A percentile compares a stretch with the other conserved stretches of the same genome.
These are phyloP conservation scores for Stemphylium beticola DNA, from an alignment of 2,329 filamentous ascomycete genomes.

Conservation along the genomic window DNA sequence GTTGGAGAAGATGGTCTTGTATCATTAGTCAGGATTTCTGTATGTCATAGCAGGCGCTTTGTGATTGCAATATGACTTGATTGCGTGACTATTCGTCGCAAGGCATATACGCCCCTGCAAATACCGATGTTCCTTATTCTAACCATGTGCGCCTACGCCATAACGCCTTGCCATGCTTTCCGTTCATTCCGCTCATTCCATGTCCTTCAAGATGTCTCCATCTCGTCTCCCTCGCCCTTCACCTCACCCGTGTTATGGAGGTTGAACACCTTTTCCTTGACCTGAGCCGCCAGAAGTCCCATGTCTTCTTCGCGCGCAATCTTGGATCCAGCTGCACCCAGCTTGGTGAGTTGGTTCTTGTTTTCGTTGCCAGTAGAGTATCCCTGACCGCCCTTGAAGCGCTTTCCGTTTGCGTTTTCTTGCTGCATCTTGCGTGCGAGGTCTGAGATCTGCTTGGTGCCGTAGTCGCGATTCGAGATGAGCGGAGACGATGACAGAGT, in stretches of 20 bases:
- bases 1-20: too few species aligned
- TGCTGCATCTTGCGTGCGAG: constrained; percentile 81
- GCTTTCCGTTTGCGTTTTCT: constrained; percentile 56
- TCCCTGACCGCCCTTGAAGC: constrained; percentile 31
- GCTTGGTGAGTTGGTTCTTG: constrained; percentile 60
- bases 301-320: constrained; percentile 68
- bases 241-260: constrained; percentile 13
- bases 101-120: too few species aligned
- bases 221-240: constrained; percentile 36
- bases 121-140: too few species aligned
- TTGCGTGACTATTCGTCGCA: too few species aligned
- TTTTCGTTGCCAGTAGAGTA: constrained; percentile 5
- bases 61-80: too few species aligned
- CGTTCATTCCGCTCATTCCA: background rate
- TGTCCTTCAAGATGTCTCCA: constrained; percentile 28
- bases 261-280: constrained; percentile 68
- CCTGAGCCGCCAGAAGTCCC: constrained; percentile 66
- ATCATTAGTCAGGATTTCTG: too few species aligned
- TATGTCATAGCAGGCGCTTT: too few species aligned
- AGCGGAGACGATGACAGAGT: constrained; percentile 91
- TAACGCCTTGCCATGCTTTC: constrained; percentile 15
- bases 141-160: background rate
- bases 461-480: constrained; percentile 90
- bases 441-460: constrained; percentile 89
- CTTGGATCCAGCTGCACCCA: constrained; percentile 66